Conservation (phyloP, 2,329 filamentous ascomycete species). For the Ophiostoma himal-ulmi region DNA sequence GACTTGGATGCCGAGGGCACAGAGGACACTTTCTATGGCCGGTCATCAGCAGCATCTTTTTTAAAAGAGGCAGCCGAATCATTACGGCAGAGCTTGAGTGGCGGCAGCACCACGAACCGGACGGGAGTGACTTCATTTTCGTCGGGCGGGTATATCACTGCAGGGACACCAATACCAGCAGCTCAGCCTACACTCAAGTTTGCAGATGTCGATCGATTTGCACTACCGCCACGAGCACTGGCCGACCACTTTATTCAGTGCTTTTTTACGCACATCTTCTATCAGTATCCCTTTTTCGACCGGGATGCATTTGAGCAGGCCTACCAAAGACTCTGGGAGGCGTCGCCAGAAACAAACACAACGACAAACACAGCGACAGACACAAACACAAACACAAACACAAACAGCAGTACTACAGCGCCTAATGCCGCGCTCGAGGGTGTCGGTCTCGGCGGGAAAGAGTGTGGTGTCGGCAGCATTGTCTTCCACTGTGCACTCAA, state of each 20-base stretch:
- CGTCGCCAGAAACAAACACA: neutral
- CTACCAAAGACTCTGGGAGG: neutral
- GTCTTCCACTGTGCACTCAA: slow-evolving; percentile 41
- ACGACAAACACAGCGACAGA: neutral
- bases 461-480: slow-evolving; percentile 31
- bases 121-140: neutral
- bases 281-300: neutral
- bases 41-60: neutral
- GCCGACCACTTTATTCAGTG: neutral
- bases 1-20: slow-evolving; percentile 18
- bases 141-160: neutral
- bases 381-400: neutral
- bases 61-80: neutral
- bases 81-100: neutral
- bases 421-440: slow-evolving; percentile 16
- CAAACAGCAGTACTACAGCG: neutral
- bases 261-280: neutral
- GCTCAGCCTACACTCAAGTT: neutral
- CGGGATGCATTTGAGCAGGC: neutral
- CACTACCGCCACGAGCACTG: neutral
- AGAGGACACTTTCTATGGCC: neutral
- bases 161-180: neutral
- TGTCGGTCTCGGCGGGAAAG: slow-evolving; percentile 18
- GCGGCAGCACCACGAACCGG: neutral
- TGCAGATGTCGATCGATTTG: neutral